These are phyloP conservation scores for Entomortierella lignicola DNA, from an alignment of 192 early-diverging fungal species.

Conservation along the genomic window DNA sequence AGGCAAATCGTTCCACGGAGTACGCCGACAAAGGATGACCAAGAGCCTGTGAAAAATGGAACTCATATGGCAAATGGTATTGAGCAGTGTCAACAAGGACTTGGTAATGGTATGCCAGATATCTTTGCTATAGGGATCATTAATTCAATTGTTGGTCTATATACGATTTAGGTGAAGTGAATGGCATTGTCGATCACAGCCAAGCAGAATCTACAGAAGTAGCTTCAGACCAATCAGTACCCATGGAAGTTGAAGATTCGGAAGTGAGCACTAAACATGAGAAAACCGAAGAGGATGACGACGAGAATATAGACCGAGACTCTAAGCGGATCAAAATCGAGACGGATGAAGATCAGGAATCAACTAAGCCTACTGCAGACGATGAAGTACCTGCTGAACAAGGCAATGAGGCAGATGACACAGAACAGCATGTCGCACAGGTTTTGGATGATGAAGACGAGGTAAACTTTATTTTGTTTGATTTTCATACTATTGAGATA, in stretches of 20 bases:
- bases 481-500: not conserved
- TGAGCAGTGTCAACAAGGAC: no score
- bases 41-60: conserved; percentile 9
- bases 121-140: not conserved
- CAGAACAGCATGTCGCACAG: conserved; percentile 29
- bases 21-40: not conserved
- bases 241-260: conserved; percentile 5
- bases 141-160: not conserved
- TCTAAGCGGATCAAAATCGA: conserved; percentile 49
- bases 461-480: conserved; percentile 7
- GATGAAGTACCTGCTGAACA: conserved; percentile 15
- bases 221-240: not conserved
- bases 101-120: no score
- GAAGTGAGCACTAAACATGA: conserved; percentile 11
- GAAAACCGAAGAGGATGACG: conserved; percentile 12
- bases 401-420: conserved; percentile 21
- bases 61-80: conserved; percentile 22
- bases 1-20: conserved; percentile 47
- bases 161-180: not conserved
- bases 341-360: conserved; percentile 34
- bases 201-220: not conserved
- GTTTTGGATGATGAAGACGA: conserved; percentile 53
- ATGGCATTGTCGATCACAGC: not conserved
- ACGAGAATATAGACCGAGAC: conserved; percentile 10
- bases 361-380: conserved; percentile 5